Conservation (phyloP, 2,329 filamentous ascomycete genomes). For the Exophiala oligosperma region DNA sequence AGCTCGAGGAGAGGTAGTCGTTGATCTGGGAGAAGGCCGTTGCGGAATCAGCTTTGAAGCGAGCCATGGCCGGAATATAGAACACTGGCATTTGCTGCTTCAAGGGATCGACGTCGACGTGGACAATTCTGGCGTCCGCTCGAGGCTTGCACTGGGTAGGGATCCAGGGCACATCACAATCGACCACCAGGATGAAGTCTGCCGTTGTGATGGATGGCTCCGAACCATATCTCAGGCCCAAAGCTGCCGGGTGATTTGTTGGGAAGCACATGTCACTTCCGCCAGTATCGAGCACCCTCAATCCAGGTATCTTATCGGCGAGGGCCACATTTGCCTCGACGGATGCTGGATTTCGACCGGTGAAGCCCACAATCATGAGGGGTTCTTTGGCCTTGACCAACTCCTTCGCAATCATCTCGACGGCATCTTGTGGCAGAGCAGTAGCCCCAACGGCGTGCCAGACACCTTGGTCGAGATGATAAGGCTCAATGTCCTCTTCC, state of each 20-base stretch:
- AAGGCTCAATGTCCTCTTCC: slow-evolving; percentile 79
- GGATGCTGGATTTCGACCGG: slow-evolving; percentile 46
- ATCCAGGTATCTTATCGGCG: slow-evolving; percentile 48
- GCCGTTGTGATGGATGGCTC: slow-evolving; percentile 73
- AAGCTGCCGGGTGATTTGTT: slow-evolving; percentile 53
- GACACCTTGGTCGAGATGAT: slow-evolving; percentile 64
- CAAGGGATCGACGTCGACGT: slow-evolving; percentile 66
- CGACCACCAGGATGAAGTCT: slow-evolving; percentile 80
- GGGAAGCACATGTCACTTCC: slow-evolving; percentile 55
- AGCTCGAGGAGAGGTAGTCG: slow-evolving; percentile 55
- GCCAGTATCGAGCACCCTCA: slow-evolving; percentile 54
- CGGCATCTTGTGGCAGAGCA: slow-evolving; percentile 53
- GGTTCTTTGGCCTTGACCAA: slow-evolving; percentile 50
- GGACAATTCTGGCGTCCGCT: slow-evolving; percentile 58
- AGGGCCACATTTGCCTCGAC: slow-evolving; percentile 48
- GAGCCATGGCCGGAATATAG: slow-evolving; percentile 65
- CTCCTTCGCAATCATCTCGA: slow-evolving; percentile 44
- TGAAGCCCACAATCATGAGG: slow-evolving; percentile 53
- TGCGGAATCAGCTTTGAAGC: slow-evolving; percentile 67
- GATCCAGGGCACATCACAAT: slow-evolving; percentile 94
- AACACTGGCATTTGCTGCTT: slow-evolving; percentile 74
- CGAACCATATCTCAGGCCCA: slow-evolving; percentile 71
- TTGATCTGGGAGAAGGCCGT: slow-evolving; percentile 70
- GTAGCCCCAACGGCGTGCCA: slow-evolving; percentile 73
- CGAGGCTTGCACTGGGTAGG: slow-evolving; percentile 69